Evolutionary conservation across 164 flowering plant genomes (phyloP).

Genomic region (Piper longum): DNA sequence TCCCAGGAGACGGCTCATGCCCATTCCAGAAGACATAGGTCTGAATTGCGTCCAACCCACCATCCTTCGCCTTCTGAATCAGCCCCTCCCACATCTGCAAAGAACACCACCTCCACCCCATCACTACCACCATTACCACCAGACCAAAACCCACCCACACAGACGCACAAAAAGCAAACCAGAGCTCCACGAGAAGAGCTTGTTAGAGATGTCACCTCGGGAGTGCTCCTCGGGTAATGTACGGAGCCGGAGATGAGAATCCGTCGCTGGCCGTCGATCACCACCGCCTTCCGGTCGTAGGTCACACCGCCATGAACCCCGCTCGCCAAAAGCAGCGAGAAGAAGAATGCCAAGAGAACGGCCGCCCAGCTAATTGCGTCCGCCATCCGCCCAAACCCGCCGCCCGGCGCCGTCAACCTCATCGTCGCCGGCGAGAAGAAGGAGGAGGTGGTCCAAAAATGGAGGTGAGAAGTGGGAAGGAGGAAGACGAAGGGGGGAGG

Average conservation of each 20-base stretch:
- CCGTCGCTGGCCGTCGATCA: conserved; percentile 11
- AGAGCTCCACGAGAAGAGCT: not conserved
- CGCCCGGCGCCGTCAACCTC: no score
- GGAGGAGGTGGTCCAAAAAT: no score
- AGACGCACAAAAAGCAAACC: not conserved
- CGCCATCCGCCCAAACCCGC: no score
- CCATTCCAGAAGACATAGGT: conserved; percentile 58
- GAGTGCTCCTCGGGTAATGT: conserved; percentile 14
- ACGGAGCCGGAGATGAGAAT: conserved; percentile 15
- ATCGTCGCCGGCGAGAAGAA: no score
- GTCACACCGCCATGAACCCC: conserved; percentile 7
- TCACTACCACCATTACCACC: not conserved
- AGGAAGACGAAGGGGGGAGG: no score
- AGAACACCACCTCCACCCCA: not conserved
- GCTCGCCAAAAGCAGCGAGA: conserved; percentile 1
- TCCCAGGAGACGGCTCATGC: conserved; percentile 67
- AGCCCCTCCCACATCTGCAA: conserved; percentile 18
- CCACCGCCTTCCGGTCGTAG: conserved; percentile 9
- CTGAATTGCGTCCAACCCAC: conserved; percentile 16
- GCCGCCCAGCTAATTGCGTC: not conserved
- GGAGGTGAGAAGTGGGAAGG: no score
- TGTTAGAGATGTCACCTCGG: conserved; percentile 5
- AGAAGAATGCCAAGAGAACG: not conserved
- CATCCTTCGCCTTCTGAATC: conserved; percentile 15
- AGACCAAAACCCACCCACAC: not conserved